Evolutionary conservation across 768 basidiomycete genomes (phyloP).

Genomic region (Dendrothele bispora): DNA sequence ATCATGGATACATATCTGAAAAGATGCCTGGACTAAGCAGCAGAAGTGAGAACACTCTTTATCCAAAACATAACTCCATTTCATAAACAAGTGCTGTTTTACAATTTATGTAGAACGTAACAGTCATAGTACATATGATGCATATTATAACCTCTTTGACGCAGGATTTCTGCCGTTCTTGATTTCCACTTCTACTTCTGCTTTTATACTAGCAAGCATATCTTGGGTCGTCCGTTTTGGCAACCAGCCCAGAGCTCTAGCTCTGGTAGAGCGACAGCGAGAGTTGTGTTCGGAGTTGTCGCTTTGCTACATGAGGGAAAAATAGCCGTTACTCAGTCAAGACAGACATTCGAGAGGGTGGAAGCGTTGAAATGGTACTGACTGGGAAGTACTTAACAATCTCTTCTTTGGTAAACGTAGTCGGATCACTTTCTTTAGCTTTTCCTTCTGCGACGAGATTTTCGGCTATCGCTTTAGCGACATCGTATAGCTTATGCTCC

Average conservation of each 20-base stretch:
- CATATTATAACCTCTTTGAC: too few relatives aligned
- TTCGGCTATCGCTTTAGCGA: conserved; percentile 38
- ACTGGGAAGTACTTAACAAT: conserved; percentile 40
- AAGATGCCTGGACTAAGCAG: too few relatives aligned
- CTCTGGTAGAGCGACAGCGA: conserved; percentile 36
- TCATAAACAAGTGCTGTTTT: too few relatives aligned
- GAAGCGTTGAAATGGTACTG: too few relatives aligned
- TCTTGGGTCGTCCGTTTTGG: conserved; percentile 39
- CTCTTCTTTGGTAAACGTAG: conserved; percentile 46
- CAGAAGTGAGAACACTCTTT: too few relatives aligned
- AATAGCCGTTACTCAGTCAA: too few relatives aligned
- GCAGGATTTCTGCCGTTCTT: too few relatives aligned
- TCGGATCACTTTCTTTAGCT: conserved; percentile 37
- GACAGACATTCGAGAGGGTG: too few relatives aligned
- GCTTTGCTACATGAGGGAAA: conserved; percentile 25
- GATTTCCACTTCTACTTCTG: conserved; percentile 34
- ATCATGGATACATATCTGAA: too few relatives aligned
- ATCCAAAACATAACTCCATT: too few relatives aligned
- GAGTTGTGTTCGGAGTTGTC: conserved; percentile 39
- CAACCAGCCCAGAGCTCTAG: conserved; percentile 44
- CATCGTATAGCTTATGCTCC: conserved; percentile 43
- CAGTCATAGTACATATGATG: too few relatives aligned
- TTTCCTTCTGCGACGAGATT: conserved; percentile 39
- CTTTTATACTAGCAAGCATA: conserved; percentile 39
- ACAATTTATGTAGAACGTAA: too few relatives aligned